These are phyloP conservation scores for Mycena sanguinolenta DNA, from an alignment of 768 basidiomycete genomes.

Conservation along the genomic window DNA sequence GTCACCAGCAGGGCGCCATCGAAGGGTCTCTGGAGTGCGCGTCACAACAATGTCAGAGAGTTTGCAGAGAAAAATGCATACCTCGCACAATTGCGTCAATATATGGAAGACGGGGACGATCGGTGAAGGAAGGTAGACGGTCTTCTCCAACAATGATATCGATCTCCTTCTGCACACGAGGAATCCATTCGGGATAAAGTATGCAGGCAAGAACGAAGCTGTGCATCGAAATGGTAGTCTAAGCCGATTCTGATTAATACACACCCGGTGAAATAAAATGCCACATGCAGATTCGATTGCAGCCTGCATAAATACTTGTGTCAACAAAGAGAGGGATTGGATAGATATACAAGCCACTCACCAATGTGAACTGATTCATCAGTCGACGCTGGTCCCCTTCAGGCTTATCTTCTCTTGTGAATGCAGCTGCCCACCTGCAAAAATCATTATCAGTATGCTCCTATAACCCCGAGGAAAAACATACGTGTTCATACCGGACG, in stretches of 20 bases:
- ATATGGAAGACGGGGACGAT: slow-evolving; percentile 29
- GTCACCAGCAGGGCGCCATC: slow-evolving; percentile 1
- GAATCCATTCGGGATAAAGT: slow-evolving; percentile 10
- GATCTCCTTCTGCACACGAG: slow-evolving; percentile 20
- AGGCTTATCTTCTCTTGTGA: not conserved
- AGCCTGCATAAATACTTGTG: not conserved
- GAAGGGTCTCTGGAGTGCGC: not conserved
- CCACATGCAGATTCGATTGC: not conserved
- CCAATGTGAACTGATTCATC: slow-evolving; percentile 1
- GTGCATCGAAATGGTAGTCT: slow-evolving; percentile 4
- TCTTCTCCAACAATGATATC: slow-evolving; percentile 32
- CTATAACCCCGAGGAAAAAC: not conserved
- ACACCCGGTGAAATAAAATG: not conserved
- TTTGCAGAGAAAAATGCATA: too few species aligned
- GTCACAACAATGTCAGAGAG: not conserved
- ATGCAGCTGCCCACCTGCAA: not conserved
- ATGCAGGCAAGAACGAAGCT: slow-evolving; percentile 11
- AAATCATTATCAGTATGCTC: not conserved
- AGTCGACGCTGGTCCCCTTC: slow-evolving; percentile 4
- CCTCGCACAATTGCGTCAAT: too few species aligned
- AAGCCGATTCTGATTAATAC: not conserved
- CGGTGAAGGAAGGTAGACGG: slow-evolving; percentile 17
- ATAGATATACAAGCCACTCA: not conserved
- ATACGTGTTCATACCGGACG: not conserved
- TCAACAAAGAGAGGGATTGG: not conserved